Evolutionary conservation across 78 protist species (phyloP), one percentile per base, ranked within the genome.

Genomic region (Anaeramoeba flamelloides): DNA sequence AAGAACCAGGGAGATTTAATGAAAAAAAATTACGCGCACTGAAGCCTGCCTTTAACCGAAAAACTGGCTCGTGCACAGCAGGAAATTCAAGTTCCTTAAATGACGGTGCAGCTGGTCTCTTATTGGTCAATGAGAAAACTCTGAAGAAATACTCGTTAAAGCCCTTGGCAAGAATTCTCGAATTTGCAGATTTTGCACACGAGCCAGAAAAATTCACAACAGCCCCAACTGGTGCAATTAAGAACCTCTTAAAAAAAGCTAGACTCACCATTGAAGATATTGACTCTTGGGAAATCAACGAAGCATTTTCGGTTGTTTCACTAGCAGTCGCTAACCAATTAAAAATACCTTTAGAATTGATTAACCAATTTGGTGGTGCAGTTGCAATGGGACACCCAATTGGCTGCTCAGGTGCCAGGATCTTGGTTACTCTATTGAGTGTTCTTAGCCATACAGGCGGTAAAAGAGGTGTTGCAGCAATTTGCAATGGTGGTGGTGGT

Each of bases 301-400:
- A 97, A 86, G 95, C 93, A 0, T 95, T 95, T 88, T 34, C 95
- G 1, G 91, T 85, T 17, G 95, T 92, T 0, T 81, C 94, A n/a
- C 69, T 95, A 32, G 94, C 94, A 39, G 87, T 91, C 85, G 79
- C 64, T 36, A 82, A 92, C 37, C 84, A 22, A 37, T 2, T 81
- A 0, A 31, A 38, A 1, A 1, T 74, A 33, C 38, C 74, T 69
- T 30, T 30, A 83, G 90, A 53, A n/a, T 83, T 87, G 69, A 88
- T 95, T 39, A 96, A 96, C 78, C 90, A 92, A n/a, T 78, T 77
- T 75, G 99, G 99, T 1, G 98, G 98, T 8, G 98, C 96, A 31
- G 94, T 95, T 31, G 92, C 96, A 0, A 78, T 96, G 30, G 98
- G 99, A 3, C 99, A 97, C 75, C 99, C 99, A 32, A 76, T 97